These are phyloP conservation scores for Backusella westeae DNA, from an alignment of 192 early-diverging fungal genomes.

Conservation along the genomic window DNA sequence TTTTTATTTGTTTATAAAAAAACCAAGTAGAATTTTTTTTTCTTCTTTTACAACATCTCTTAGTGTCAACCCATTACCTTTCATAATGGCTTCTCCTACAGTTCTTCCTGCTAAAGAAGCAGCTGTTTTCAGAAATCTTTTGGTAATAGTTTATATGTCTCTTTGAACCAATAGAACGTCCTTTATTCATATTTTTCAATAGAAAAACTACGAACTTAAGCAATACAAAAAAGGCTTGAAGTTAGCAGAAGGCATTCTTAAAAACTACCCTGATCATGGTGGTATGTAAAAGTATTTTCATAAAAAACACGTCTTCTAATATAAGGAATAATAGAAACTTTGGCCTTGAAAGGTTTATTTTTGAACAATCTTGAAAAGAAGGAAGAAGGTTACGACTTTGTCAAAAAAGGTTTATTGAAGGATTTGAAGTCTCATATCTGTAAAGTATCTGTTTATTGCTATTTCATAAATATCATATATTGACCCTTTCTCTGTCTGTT, in stretches of 20 bases:
- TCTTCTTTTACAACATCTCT: not conserved
- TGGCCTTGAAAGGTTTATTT: constrained; percentile 95
- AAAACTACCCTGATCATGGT: constrained; percentile 92
- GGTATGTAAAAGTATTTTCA: constrained; percentile 41
- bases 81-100: not conserved
- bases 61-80: not conserved
- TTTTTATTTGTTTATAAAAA: not conserved
- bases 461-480: not conserved
- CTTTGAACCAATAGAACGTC: not conserved
- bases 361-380: constrained; percentile 85
- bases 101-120: constrained; percentile 68
- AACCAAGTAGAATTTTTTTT: not conserved
- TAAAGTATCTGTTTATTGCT: constrained; percentile 37
- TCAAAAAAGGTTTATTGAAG: constrained; percentile 80
- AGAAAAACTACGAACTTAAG: constrained; percentile 94
- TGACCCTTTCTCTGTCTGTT: not conserved
- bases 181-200: constrained; percentile 16
- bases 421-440: constrained; percentile 87
- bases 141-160: constrained; percentile 45
- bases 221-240: constrained; percentile 97
- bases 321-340: constrained; percentile 63
- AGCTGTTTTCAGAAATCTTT: constrained; percentile 66
- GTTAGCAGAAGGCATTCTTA: constrained; percentile 86
- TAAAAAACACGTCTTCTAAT: not conserved
- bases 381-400: constrained; percentile 85